Conservation (phyloP, 75 land plant genomes). For the Isoetes taiwanensis region DNA sequence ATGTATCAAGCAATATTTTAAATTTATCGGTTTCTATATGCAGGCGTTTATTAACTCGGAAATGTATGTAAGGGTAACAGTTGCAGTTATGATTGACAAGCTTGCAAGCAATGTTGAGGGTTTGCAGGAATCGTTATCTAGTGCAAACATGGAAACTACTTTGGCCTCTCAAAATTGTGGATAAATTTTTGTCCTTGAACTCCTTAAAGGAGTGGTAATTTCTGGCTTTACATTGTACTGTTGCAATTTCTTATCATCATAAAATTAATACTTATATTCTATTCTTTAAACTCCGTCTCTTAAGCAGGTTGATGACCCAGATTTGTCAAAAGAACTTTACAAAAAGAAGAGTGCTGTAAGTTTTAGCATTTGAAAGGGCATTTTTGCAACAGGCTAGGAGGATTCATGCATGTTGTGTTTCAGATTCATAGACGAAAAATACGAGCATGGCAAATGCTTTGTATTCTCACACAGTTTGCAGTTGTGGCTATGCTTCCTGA, state of each 20-base stretch:
- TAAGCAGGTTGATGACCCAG: slow-evolving; percentile 55
- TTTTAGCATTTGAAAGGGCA: too few relatives aligned
- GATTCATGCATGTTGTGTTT: too few relatives aligned
- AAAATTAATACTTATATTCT: background rate
- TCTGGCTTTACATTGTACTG: too few relatives aligned
- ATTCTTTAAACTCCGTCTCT: too few relatives aligned
- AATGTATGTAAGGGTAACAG: slow-evolving; percentile 71
- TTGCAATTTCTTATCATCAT: background rate
- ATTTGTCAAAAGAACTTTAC: slow-evolving; percentile 77
- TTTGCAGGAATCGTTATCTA: background rate
- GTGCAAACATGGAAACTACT: slow-evolving; percentile 12
- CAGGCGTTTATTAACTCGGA: slow-evolving; percentile 83
- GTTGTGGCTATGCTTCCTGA: slow-evolving; percentile 34
- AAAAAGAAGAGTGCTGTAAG: slow-evolving; percentile 74
- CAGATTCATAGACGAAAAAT: slow-evolving; percentile 86
- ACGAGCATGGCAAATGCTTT: slow-evolving; percentile 93
- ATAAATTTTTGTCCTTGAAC: slow-evolving; percentile 51
- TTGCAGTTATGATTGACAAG: slow-evolving; percentile 63
- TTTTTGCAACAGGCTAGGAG: too few relatives aligned
- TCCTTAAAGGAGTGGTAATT: slow-evolving; percentile 71
- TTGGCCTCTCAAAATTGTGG: slow-evolving; percentile 43
- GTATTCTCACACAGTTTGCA: slow-evolving; percentile 65
- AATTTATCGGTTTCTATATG: background rate
- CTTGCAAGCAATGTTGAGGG: slow-evolving; percentile 38
- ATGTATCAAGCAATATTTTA: background rate